Conservation (phyloP, 169 alveolate genomes). For the Perkinsus marinus region DNA sequence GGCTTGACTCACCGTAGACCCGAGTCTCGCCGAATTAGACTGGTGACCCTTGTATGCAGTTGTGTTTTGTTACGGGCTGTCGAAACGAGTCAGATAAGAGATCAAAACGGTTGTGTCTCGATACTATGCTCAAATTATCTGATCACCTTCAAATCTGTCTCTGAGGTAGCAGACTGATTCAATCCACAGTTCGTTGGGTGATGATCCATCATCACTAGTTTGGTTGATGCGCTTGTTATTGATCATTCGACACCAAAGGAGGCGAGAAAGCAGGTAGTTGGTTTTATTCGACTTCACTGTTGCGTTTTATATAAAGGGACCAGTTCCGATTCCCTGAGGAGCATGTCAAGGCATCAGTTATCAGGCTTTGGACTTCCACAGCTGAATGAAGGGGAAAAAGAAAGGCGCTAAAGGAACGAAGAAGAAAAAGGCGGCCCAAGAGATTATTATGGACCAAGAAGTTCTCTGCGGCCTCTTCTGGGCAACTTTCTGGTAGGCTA, state of each 20-base stretch:
- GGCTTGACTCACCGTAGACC: too few species aligned
- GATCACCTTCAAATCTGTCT: slow-evolving; percentile 33
- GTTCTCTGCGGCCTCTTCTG: background rate
- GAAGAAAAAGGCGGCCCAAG: background rate
- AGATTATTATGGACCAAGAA: background rate
- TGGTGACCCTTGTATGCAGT: too few species aligned
- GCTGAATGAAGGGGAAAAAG: background rate
- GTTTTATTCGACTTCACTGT: background rate
- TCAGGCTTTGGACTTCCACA: background rate
- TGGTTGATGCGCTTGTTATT: slow-evolving; percentile 27
- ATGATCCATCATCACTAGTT: slow-evolving; percentile 56
- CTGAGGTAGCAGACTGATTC: slow-evolving; percentile 31
- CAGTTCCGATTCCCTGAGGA: too few species aligned
- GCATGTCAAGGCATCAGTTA: background rate
- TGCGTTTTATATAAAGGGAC: background rate
- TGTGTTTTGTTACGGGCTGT: too few species aligned
- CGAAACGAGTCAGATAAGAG: too few species aligned
- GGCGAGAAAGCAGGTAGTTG: background rate
- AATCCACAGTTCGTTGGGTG: slow-evolving; percentile 69
- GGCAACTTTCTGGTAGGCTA: background rate
- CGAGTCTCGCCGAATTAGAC: too few species aligned
- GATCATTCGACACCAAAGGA: background rate
- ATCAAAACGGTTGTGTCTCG: slow-evolving; percentile 4
- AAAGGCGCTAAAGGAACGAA: background rate
- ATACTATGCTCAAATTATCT: slow-evolving; percentile 57